Base-by-base conservation (phyloP, 2,329 filamentous ascomycete genomes). In the Rutstroemia sp. region DNA sequence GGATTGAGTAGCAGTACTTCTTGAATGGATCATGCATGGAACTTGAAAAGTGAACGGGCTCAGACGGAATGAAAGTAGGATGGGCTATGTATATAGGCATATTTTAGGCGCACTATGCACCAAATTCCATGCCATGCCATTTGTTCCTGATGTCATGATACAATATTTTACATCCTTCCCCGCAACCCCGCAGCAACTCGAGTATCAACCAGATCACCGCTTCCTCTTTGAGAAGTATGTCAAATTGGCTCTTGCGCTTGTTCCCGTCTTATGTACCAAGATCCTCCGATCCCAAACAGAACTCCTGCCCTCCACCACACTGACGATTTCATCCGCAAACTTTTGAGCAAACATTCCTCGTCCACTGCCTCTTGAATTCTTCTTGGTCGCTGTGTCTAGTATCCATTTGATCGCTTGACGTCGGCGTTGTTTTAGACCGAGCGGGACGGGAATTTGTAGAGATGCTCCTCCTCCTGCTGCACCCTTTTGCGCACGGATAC, bases 401-500 rank as follows among this genome's bases (percentile, higher is more conserved):
- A 99, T 95, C 94, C 94, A 99, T 71, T 81, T 76, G 63, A 96
- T 87, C 2, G 92, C 92, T 51, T 78, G 78, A 55, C 92, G 80
- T 63, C 92, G 79, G 60, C 92, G 81, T 71, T 95, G 88, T 59
- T 90, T 81, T 61, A 86, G 73, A 1, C 78, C 76, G 19, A 97
- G 77, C 1, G 94, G 92, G 21, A 86, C 78, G 0, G 94, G 94
- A 38, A 96, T 80, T 56, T 92, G 89, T 57, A 96, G 80, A 12
- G 89, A 82, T 38, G 83, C 80, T 72, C 94, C 94, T 76, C 94
- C 94, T 73, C 92, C 92, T 1, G 87, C 89, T 38, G 88, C 82
- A 63, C 90, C 91, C 67, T 83, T 83, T 65, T 90, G 81, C 59
- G 81, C 80, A 54, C 84, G 82, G 68, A 99, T 85, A 63, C 87